These are phyloP conservation scores for Ganoderma boninense DNA, from an alignment of 1,284 basidiomycete genomes.

Conservation along the genomic window DNA sequence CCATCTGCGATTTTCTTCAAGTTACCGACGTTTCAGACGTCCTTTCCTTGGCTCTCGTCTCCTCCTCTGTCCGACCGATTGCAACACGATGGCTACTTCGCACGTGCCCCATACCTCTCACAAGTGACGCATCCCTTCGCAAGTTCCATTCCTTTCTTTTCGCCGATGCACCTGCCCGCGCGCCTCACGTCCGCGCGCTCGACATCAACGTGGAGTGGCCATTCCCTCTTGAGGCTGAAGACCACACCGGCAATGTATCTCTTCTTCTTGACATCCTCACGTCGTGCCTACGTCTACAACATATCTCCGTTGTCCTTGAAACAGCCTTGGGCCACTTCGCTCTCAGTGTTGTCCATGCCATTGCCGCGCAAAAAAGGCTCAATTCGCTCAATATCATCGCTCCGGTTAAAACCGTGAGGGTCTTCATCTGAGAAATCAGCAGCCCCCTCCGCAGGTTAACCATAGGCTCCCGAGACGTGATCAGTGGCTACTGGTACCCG, in stretches of 20 bases:
- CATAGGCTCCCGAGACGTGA: neutral
- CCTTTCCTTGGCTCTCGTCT: neutral
- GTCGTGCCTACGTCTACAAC: neutral
- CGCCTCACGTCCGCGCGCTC: neutral
- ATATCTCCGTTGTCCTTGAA: neutral
- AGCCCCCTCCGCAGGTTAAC: neutral
- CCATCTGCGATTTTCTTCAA: neutral
- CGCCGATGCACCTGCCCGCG: neutral
- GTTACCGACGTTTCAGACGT: neutral
- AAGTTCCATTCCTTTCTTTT: neutral
- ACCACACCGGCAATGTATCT: neutral
- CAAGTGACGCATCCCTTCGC: neutral
- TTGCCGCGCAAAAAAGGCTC: neutral
- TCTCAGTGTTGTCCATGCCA: neutral
- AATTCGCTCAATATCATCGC: neutral
- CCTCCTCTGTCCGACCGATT: neutral
- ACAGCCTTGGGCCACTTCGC: neutral
- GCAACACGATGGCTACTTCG: neutral
- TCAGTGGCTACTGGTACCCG: neutral
- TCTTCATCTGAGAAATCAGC: neutral
- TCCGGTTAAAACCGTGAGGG: neutral
- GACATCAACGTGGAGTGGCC: neutral
- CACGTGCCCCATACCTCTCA: neutral
- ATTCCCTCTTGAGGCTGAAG: neutral
- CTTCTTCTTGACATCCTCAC: neutral